Conservation (phyloP, 306 rosid species). For the Cajanus cajan region DNA sequence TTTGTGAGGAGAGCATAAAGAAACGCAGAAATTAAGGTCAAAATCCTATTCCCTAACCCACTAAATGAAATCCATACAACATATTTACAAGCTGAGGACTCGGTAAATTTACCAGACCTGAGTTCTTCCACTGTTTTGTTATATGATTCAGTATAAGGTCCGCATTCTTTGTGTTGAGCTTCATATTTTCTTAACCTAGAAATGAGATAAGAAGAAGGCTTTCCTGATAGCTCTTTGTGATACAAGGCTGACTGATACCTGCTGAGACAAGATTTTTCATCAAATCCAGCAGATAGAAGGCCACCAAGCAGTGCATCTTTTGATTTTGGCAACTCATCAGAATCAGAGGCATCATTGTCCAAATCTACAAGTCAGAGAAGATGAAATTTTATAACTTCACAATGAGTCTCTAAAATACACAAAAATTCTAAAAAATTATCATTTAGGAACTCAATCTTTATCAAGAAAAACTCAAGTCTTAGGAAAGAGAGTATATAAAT, state of each 20-base stretch:
- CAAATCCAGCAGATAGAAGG: constrained; percentile 55
- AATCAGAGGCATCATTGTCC: constrained; percentile 27
- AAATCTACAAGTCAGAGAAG: constrained; percentile 36
- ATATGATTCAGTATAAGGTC: constrained; percentile 61
- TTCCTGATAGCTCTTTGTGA: constrained; percentile 40
- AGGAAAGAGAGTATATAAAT: too few relatives aligned
- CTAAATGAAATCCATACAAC: constrained; percentile 70
- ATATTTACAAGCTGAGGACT: constrained; percentile 51
- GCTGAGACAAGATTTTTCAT: constrained; percentile 63
- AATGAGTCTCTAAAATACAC: too few relatives aligned
- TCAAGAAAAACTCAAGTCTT: too few relatives aligned
- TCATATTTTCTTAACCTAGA: constrained; percentile 63
- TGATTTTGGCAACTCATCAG: constrained; percentile 35
- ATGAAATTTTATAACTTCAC: neutral
- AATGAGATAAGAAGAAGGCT: constrained; percentile 60
- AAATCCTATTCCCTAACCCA: constrained; percentile 74
- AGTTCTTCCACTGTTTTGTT: constrained; percentile 56
- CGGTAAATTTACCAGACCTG: constrained; percentile 43
- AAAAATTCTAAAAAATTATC: too few relatives aligned
- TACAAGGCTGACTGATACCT: constrained; percentile 53
- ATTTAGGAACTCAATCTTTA: too few relatives aligned
- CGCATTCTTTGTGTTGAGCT: constrained; percentile 61
- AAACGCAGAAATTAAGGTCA: constrained; percentile 66
- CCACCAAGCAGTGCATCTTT: constrained; percentile 53
- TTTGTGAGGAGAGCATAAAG: constrained; percentile 72